Evolutionary conservation across 2,329 filamentous ascomycete genomes (phyloP).

Genomic region (Trichoderma guizhouense): DNA sequence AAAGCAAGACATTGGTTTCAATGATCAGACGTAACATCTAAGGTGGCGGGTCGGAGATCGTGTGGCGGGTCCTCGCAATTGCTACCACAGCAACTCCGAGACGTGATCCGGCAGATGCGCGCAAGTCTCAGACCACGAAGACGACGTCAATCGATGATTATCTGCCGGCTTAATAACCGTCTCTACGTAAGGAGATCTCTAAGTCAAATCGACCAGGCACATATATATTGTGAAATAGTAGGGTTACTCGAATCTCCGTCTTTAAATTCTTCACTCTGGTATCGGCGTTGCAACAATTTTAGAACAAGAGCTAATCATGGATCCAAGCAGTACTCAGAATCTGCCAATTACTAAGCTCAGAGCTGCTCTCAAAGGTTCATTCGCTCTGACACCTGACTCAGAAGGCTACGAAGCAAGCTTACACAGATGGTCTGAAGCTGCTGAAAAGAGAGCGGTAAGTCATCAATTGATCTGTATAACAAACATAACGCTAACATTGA

Average conservation of each 20-base stretch:
- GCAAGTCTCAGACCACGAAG: background rate
- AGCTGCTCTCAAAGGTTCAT: background rate
- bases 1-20: no score
- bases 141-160: no score
- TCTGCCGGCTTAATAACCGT: no score
- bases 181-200: background rate
- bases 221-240: background rate
- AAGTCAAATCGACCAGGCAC: background rate
- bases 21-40: background rate
- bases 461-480: background rate
- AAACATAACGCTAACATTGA: background rate
- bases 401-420: background rate
- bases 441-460: background rate
- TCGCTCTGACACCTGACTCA: background rate
- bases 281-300: background rate
- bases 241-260: background rate
- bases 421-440: background rate
- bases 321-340: background rate
- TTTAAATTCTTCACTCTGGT: background rate
- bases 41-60: background rate
- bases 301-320: background rate
- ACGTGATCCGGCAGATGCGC: background rate
- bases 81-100: background rate
- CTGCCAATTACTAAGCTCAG: background rate
- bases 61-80: background rate